phyloP scores from a whole-genome alignment of 1,139 yeast genomes.

The Lodderomyces theae region DNA sequence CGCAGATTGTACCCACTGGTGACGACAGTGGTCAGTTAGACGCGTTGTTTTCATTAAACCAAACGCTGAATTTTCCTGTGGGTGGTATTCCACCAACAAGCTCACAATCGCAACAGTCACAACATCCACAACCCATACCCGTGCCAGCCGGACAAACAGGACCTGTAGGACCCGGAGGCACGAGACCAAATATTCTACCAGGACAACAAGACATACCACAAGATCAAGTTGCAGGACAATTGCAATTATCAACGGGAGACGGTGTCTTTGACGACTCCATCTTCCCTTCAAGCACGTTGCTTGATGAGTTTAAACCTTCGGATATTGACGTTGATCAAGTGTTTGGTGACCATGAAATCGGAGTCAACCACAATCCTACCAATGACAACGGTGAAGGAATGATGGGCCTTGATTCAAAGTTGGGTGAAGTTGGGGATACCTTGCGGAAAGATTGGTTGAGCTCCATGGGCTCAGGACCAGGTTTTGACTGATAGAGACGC shows the following conservation, averaged over 20 bases:
- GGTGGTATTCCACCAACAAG: neutral
- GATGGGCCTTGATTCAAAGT: constrained; percentile 7
- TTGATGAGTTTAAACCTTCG: constrained; percentile 5
- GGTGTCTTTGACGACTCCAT: constrained; percentile 9
- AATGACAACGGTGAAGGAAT: constrained; percentile 2
- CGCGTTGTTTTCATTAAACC: constrained; percentile 1
- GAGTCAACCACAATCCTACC: neutral
- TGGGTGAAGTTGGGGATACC: constrained; percentile 10
- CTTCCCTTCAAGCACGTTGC: constrained; percentile 3
- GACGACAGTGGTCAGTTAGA: constrained; percentile 3
- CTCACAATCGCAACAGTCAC: constrained; percentile 9
- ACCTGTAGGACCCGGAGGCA: too few species aligned
- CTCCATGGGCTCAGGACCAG: constrained; percentile 39
- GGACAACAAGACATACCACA: neutral
- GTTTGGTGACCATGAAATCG: neutral
- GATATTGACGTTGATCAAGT: constrained; percentile 1
- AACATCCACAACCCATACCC: constrained; percentile 3
- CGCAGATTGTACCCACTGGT: neutral
- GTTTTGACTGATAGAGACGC: constrained; percentile 26
- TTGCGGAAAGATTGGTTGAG: constrained; percentile 34
- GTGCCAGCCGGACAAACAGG: too few species aligned
- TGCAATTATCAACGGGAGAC: constrained; percentile 2
- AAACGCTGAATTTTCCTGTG: neutral
- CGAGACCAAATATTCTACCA: too few species aligned
- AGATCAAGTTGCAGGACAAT: constrained; percentile 1